Conservation (phyloP, 179 eudicot genomes). For the Spergularia azorica region DNA sequence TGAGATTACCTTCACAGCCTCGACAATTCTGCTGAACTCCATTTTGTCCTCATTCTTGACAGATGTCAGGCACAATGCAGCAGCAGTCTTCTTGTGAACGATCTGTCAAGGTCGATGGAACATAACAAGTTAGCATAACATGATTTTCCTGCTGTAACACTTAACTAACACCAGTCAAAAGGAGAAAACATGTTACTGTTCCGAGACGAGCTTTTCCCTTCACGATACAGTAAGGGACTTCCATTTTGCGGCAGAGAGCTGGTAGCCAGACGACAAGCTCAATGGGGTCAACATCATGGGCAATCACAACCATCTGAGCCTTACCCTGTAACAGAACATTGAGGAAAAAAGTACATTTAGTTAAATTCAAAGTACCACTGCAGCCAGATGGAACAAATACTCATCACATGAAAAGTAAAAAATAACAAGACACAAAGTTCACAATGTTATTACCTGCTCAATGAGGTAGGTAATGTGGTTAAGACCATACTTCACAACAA, state of each 20-base stretch:
- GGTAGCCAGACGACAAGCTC: conserved; percentile 98
- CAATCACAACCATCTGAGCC: conserved; percentile 88
- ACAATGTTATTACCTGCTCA: conserved; percentile 60
- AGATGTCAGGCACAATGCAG: conserved; percentile 79
- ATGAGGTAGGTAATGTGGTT: conserved; percentile 90
- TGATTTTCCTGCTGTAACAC: too few relatives aligned
- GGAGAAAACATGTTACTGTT: conserved; percentile 40
- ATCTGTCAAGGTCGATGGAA: conserved; percentile 35
- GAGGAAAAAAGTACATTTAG: too few relatives aligned
- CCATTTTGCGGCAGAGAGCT: conserved; percentile 91
- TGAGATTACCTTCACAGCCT: conserved; percentile 66
- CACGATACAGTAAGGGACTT: conserved; percentile 89
- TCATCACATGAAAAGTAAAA: too few relatives aligned
- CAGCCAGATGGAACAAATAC: too few relatives aligned
- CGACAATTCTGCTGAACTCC: conserved; percentile 80
- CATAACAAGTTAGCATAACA: too few relatives aligned
- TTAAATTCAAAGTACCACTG: too few relatives aligned
- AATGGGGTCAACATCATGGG: conserved; percentile 89
- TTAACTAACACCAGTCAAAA: too few relatives aligned
- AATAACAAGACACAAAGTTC: too few relatives aligned
- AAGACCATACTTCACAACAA: conserved; percentile 94
- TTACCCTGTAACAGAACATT: conserved; percentile 52
- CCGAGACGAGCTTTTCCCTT: conserved; percentile 90
- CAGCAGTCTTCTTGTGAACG: conserved; percentile 86
- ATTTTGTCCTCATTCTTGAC: conserved; percentile 91